These are phyloP conservation scores for Mangifera indica DNA, from an alignment of 345 rosid genomes.

Conservation along the genomic window DNA sequence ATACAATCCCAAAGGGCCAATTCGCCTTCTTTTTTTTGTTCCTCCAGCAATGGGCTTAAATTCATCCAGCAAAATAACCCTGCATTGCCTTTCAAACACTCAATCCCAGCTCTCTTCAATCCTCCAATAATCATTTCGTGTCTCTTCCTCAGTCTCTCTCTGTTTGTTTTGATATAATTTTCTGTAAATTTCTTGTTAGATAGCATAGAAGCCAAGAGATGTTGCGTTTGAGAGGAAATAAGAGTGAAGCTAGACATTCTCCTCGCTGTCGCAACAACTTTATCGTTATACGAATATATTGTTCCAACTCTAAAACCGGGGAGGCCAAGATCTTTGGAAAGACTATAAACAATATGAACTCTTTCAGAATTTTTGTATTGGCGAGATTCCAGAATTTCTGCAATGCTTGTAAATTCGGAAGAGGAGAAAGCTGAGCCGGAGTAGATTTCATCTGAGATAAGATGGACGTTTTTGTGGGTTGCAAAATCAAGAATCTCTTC, in stretches of 20 bases:
- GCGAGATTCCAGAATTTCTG: conserved; percentile 57
- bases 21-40: conserved; percentile 61
- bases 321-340: conserved; percentile 93
- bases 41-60: conserved; percentile 54
- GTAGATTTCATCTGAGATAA: conserved; percentile 90
- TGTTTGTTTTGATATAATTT: conserved; percentile 61
- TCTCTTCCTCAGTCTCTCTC: conserved; percentile 64
- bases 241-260: conserved; percentile 96
- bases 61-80: conserved; percentile 98
- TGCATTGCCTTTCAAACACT: conserved; percentile 83
- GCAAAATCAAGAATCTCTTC: conserved; percentile 68
- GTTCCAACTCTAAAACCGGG: conserved; percentile 97
- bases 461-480: conserved; percentile 71
- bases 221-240: conserved; percentile 89
- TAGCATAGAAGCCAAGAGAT: conserved; percentile 77
- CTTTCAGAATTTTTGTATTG: conserved; percentile 49
- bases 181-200: conserved; percentile 53
- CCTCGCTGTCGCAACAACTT: conserved; percentile 78
- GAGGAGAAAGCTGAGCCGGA: conserved; percentile 78
- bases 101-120: conserved; percentile 62
- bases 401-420: conserved; percentile 73
- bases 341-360: conserved; percentile 93
- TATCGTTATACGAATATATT: conserved; percentile 79
- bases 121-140: conserved; percentile 69
- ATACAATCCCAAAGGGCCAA: conserved; percentile 66